Conservation (phyloP, 169 alveolate genomes). For the Eimeria falciformis region DNA sequence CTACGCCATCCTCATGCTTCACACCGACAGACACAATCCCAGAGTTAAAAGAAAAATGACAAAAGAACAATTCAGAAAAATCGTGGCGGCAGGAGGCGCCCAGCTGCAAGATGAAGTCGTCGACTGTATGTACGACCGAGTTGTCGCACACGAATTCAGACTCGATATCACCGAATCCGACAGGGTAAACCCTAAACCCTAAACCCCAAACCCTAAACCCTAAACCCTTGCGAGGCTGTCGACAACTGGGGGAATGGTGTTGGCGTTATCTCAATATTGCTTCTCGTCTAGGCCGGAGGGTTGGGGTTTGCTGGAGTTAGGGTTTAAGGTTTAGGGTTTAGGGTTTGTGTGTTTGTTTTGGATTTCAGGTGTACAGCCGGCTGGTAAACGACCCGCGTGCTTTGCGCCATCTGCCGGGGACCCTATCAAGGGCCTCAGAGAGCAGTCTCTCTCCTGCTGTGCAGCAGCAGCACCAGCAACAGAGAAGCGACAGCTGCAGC, state of each 20-base stretch:
- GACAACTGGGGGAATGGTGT: too few relatives aligned
- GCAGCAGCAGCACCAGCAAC: slow-evolving; percentile 12
- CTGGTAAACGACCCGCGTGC: slow-evolving; percentile 67
- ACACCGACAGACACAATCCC: slow-evolving; percentile 74
- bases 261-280: too few relatives aligned
- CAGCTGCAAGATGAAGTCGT: background rate
- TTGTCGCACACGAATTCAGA: slow-evolving; percentile 64
- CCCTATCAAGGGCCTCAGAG: slow-evolving; percentile 15
- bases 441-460: slow-evolving; percentile 4
- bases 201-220: too few relatives aligned
- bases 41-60: slow-evolving; percentile 70
- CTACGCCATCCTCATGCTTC: slow-evolving; percentile 74
- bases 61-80: slow-evolving; percentile 57
- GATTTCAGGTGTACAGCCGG: slow-evolving; percentile 65
- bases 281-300: background rate
- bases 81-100: slow-evolving; percentile 2
- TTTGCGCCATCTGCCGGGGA: slow-evolving; percentile 45
- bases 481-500: background rate
- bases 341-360: background rate
- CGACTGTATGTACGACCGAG: slow-evolving; percentile 74
- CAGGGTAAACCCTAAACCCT: slow-evolving; percentile 9
- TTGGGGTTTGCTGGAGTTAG: background rate
- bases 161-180: slow-evolving; percentile 70
- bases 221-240: too few relatives aligned
- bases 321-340: too few relatives aligned